Conservation (phyloP, 1,139 yeast species). For the Debaryomyces coudertii region DNA sequence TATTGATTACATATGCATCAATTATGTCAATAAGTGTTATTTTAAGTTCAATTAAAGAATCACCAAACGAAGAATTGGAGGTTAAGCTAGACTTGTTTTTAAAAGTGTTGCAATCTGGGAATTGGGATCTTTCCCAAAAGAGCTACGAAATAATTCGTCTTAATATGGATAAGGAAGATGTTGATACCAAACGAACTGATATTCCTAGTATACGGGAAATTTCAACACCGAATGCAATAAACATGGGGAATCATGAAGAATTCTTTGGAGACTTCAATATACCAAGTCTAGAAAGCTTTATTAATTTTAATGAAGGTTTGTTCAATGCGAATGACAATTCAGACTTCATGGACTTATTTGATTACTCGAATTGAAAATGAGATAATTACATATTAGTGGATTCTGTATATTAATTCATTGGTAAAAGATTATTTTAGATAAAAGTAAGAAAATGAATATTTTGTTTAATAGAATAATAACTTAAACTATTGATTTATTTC, state of each 20-base stretch:
- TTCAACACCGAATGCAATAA: background rate
- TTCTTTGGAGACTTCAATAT: conserved; percentile 3
- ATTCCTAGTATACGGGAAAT: background rate
- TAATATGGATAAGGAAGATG: background rate
- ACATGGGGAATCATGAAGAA: background rate
- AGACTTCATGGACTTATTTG: conserved; percentile 1
- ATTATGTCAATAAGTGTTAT: conserved; percentile 51
- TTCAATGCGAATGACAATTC: background rate
- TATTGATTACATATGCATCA: conserved; percentile 51
- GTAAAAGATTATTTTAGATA: no score
- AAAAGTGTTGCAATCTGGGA: conserved; percentile 26
- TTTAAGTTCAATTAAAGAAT: conserved; percentile 38
- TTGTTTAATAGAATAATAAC: background rate
- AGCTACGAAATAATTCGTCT: conserved; percentile 2
- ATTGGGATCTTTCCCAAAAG: conserved; percentile 1
- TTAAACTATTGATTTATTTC: background rate
- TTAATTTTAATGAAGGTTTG: conserved; percentile 4
- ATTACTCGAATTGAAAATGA: background rate
- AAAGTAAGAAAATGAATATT: no score
- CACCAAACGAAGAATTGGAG: conserved; percentile 28
- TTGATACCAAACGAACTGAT: background rate
- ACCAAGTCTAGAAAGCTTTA: conserved; percentile 4
- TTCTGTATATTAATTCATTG: no score
- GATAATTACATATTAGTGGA: no score
- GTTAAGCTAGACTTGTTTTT: conserved; percentile 41